phyloP scores from a whole-genome alignment of 176 grass and related monocot genomes.

The Poa pratensis region DNA sequence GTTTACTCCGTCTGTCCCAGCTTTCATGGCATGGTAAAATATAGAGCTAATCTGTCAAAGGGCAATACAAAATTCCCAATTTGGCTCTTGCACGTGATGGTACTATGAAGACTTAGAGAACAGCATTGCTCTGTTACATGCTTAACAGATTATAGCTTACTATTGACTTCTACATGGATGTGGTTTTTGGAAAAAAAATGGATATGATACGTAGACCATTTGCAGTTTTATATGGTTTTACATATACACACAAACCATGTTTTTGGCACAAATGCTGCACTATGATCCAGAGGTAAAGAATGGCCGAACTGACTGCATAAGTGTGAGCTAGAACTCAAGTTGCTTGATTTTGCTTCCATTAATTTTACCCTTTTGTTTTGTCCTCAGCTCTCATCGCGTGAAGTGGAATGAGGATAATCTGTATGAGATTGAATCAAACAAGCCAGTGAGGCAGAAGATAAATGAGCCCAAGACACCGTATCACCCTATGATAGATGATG shows the following conservation, averaged over 20 bases:
- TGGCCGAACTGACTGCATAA: neutral
- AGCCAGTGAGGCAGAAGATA: conserved; percentile 95
- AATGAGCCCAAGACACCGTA: conserved; percentile 98
- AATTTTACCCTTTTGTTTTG: conserved; percentile 22
- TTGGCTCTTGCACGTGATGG: neutral
- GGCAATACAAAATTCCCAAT: neutral
- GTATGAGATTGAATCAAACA: conserved; percentile 95
- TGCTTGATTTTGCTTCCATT: conserved; percentile 23
- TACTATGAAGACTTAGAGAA: conserved; percentile 11
- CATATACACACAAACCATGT: neutral
- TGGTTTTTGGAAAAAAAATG: neutral
- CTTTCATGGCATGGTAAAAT: neutral
- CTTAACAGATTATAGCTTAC: neutral
- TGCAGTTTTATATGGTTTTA: conserved; percentile 26
- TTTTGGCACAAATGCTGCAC: conserved; percentile 6
- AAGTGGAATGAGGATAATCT: conserved; percentile 93
- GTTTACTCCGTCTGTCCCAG: neutral
- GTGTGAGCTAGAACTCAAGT: conserved; percentile 13
- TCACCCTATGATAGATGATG: conserved; percentile 92
- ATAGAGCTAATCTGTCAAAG: conserved; percentile 20
- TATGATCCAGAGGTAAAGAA: conserved; percentile 9
- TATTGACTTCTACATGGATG: conserved; percentile 12
- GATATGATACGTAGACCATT: neutral
- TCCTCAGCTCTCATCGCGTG: conserved; percentile 49
- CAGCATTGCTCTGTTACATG: neutral